These are phyloP conservation scores for Carex scoparia DNA, from an alignment of 176 grass and related monocot genomes.

Conservation along the genomic window DNA sequence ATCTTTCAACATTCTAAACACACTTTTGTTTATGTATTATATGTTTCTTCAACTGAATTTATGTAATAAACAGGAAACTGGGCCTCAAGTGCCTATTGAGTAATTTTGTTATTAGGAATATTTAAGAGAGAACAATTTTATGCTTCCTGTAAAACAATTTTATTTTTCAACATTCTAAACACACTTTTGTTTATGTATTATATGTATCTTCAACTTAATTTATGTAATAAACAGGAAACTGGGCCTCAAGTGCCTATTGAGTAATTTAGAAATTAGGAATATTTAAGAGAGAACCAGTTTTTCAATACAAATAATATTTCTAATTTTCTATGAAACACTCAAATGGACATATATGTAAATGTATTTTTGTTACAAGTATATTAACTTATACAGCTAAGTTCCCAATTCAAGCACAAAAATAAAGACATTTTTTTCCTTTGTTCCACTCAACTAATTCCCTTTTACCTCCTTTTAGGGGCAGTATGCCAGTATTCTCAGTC, in stretches of 20 bases:
- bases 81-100: too few species aligned
- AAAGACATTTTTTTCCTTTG: not conserved
- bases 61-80: too few species aligned
- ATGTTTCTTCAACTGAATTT: too few species aligned
- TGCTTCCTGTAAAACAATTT: constrained; percentile 5
- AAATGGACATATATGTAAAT: too few species aligned
- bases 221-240: constrained; percentile 46
- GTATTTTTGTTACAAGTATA: too few species aligned
- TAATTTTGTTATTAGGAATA: too few species aligned
- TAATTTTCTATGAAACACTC: too few species aligned
- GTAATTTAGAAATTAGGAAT: not conserved
- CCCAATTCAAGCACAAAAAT: not conserved
- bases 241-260: constrained; percentile 85
- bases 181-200: not conserved
- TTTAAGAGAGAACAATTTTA: too few species aligned
- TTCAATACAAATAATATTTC: not conserved
- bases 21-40: too few species aligned
- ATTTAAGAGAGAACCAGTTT: not conserved
- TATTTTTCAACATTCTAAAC: constrained; percentile 11
- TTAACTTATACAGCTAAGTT: not conserved
- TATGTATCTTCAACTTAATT: constrained; percentile 4
- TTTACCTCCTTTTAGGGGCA: not conserved
- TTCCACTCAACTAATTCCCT: not conserved
- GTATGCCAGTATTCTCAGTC: not conserved
- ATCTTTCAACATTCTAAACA: too few species aligned